Evolutionary conservation across 345 rosid species (phyloP), one percentile per base, ranked within the genome.

Genomic region (Citrus reticulata): DNA sequence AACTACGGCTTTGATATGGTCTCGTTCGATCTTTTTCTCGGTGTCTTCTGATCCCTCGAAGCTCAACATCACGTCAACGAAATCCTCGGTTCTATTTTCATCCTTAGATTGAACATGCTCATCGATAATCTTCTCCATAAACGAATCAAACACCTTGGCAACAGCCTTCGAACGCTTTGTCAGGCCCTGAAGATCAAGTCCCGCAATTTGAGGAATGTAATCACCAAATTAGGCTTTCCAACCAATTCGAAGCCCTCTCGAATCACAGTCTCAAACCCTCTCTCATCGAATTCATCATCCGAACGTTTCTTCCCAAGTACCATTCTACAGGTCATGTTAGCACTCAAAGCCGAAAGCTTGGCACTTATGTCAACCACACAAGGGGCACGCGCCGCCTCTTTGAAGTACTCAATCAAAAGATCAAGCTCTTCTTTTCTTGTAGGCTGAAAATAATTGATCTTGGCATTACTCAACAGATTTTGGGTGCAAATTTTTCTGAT

Each of bases 111-210:
- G 55, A 55, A 79, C 7, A 65, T 81, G 87, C 22, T 79, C 83
- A 10, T 81, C 81, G n/a, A 84, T 74, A 27, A 81, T 81, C 79
- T 81, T 84, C 78, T 84, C 87, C 3, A 84, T 32, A 42, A 84
- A 81, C 1, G 2, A 24, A 73, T 85, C 85, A 61, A 84, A 85
- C 51, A 80, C 82, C 79, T 73, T 82, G 46, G 79, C 54, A 66
- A 80, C 39, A 6, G 77, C 78, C 84, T 85, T 87, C 86, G 74
- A 73, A 7, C 76, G 68, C 20, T 62, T 62, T 27, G 66, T 62
- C 20, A 62, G 34, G 14, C 87, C 85, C 42, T 86, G 85, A 68
- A 84, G 70, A 29, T 86, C 89, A 32, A 86, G 75, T 16, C 61
- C 42, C 0, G 73, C 81, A 27, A 86, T 24, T 6, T 67, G 80